Conservation (phyloP, 345 rosid species). For the Gossypium stocksii region DNA sequence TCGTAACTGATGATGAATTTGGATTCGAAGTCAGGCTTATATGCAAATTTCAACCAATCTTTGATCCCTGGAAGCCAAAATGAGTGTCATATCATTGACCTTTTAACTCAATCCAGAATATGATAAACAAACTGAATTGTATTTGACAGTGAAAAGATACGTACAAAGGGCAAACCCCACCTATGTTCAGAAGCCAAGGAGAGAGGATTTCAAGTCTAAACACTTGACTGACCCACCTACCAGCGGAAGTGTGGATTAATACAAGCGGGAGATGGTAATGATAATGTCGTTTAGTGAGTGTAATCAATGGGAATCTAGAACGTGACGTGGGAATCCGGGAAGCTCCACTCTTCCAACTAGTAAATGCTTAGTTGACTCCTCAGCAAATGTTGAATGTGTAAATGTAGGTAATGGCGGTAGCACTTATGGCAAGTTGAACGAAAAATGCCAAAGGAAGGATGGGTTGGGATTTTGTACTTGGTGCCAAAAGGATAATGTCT, state of each 20-base stretch:
- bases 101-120: background rate
- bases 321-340: background rate
- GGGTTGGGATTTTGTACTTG: background rate
- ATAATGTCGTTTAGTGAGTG: background rate
- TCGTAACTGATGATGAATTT: background rate
- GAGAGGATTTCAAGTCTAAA: background rate
- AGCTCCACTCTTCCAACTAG: background rate
- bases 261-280: background rate
- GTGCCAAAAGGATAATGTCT: background rate
- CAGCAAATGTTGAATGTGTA: background rate
- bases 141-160: background rate
- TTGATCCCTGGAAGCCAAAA: background rate
- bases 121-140: background rate
- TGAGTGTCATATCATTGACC: background rate
- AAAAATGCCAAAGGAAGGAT: background rate
- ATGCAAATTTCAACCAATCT: slow-evolving; percentile 6
- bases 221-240: background rate
- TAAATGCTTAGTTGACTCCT: background rate
- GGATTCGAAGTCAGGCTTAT: background rate
- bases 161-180: background rate
- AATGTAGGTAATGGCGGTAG: background rate
- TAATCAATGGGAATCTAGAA: background rate
- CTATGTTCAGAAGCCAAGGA: background rate
- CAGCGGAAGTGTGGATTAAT: background rate
- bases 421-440: background rate